These are phyloP conservation scores for Lachancea kluyveri DNA, from an alignment of 805 yeast species.

Conservation along the genomic window DNA sequence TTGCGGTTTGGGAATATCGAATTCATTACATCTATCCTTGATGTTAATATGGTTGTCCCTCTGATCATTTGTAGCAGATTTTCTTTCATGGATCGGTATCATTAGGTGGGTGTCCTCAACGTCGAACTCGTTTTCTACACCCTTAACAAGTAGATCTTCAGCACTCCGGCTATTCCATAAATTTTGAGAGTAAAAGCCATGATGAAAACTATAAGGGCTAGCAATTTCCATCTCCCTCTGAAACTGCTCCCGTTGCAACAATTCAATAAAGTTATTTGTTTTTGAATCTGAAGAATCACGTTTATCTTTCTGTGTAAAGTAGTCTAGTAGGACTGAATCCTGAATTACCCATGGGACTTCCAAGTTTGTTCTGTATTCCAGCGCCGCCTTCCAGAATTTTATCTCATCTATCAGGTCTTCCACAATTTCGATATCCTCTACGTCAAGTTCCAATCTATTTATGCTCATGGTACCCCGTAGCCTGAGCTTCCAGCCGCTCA, in stretches of 20 bases:
- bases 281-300: constrained; percentile 1
- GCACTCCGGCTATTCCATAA: constrained; percentile 59
- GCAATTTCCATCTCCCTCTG: constrained; percentile 17
- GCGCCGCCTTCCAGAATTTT: constrained; percentile 32
- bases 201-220: constrained; percentile 11
- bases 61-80: too few species aligned
- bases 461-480: constrained; percentile 23
- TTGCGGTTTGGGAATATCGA: not conserved
- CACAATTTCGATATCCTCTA: constrained; percentile 21
- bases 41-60: too few species aligned
- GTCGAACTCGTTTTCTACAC: not conserved
- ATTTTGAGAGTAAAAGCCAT: constrained; percentile 57
- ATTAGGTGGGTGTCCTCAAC: not conserved
- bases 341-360: constrained; percentile 31
- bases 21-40: not conserved
- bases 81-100: not conserved
- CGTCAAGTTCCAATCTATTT: constrained; percentile 28
- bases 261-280: constrained; percentile 13
- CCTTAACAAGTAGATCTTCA: constrained; percentile 60
- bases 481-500: constrained; percentile 23
- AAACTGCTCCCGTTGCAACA: constrained; percentile 14
- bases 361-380: constrained; percentile 22
- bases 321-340: constrained; percentile 14
- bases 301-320: constrained; percentile 3
- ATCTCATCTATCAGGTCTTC: constrained; percentile 28